A percentile compares a stretch with the other conserved stretches of the same genome.
Conservation (phyloP, 257 asterid genomes). For the Penstemon barbatus region DNA sequence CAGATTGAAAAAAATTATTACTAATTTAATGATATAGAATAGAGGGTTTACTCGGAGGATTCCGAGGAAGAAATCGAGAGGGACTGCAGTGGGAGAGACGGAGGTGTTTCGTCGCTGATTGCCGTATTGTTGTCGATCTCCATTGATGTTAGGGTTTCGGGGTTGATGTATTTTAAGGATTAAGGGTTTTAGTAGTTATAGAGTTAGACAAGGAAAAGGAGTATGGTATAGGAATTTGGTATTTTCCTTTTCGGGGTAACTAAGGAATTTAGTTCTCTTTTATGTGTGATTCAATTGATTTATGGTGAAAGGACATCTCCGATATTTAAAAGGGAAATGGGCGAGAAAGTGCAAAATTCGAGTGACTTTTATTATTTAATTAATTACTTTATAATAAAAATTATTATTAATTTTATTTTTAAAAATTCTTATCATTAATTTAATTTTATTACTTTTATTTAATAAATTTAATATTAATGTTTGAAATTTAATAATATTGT, state of each 20-base stretch:
- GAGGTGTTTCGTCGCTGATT: constrained; percentile 24
- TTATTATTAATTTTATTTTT: no score
- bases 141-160: constrained; percentile 25
- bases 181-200: no score
- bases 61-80: constrained; percentile 31
- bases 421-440: no score
- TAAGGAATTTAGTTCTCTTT: not conserved
- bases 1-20: not conserved
- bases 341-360: no score
- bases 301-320: no score
- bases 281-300: no score
- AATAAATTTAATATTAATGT: no score
- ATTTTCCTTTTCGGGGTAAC: not conserved
- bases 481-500: no score
- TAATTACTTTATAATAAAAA: no score
- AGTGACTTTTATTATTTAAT: no score
- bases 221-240: not conserved
- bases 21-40: not conserved
- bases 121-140: constrained; percentile 24
- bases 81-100: constrained; percentile 26
- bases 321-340: no score
- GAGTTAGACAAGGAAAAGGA: not conserved
- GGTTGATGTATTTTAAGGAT: not conserved
- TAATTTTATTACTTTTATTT: no score
- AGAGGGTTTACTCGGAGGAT: constrained; percentile 27